phyloP scores from a whole-genome alignment of 345 rosid species.

The Combretum micranthum region DNA sequence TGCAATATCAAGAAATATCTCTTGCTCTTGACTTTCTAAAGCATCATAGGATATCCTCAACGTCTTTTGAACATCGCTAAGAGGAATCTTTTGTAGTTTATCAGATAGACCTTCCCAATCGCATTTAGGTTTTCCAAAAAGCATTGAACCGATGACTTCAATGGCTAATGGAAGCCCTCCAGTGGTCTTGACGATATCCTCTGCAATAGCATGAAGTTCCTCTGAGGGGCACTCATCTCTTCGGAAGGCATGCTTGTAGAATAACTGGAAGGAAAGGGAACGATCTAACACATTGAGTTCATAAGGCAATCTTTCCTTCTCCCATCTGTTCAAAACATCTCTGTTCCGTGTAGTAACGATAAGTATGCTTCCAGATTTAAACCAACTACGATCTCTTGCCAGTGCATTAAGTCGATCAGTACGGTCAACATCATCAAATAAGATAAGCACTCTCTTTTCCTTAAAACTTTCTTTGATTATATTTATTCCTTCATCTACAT shows the following conservation, averaged over 20 bases:
- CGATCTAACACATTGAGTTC: not conserved
- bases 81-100: not conserved
- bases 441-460: not conserved
- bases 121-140: not conserved
- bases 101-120: not conserved
- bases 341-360: not conserved
- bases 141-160: conserved; percentile 2
- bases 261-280: not conserved
- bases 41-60: conserved; percentile 4
- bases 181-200: not conserved
- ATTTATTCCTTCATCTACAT: conserved; percentile 2
- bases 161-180: conserved; percentile 1
- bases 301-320: not conserved
- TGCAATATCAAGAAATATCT: conserved; percentile 11
- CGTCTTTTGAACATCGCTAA: not conserved
- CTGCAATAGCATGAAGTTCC: not conserved
- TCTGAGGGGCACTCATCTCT: not conserved
- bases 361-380: not conserved
- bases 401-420: not conserved
- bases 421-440: conserved; percentile 2
- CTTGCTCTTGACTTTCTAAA: not conserved
- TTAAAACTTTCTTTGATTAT: not conserved
- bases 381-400: not conserved
- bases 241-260: conserved; percentile 2
- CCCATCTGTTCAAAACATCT: not conserved